A percentile compares a stretch with the other conserved stretches of the same genome.
Evolutionary conservation across 1,284 basidiomycete genomes (phyloP).

Genomic region (Trametes pubescens): DNA sequence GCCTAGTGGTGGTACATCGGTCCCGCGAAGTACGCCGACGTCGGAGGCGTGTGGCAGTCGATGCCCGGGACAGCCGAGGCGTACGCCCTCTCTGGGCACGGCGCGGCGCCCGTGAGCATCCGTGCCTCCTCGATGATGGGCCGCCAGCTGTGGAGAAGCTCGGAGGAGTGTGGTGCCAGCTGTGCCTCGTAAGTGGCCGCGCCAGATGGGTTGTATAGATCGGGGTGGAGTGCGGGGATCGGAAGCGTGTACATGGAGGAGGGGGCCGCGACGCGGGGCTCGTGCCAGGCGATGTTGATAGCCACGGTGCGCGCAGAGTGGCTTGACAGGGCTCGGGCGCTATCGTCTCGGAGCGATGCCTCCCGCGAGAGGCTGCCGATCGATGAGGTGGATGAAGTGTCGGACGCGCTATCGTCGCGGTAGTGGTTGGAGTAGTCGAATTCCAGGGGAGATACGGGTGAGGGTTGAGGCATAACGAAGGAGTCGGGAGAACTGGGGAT

Average conservation of each 20-base stretch:
- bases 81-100: slow-evolving; percentile 13
- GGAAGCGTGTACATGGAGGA: slow-evolving; percentile 12
- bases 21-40: slow-evolving; percentile 24
- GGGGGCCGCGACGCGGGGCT: slow-evolving; percentile 11
- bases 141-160: slow-evolving; percentile 23
- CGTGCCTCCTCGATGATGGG: slow-evolving; percentile 21
- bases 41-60: slow-evolving; percentile 16
- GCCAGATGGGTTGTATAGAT: slow-evolving; percentile 19
- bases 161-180: slow-evolving; percentile 3
- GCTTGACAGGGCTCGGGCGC: neutral
- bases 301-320: neutral
- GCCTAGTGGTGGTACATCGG: slow-evolving; percentile 21
- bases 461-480: slow-evolving; percentile 12
- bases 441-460: slow-evolving; percentile 16
- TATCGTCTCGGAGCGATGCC: slow-evolving; percentile 4
- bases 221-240: slow-evolving; percentile 16
- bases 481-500: slow-evolving; percentile 21
- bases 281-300: slow-evolving; percentile 15
- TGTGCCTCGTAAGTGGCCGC: slow-evolving; percentile 4
- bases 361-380: slow-evolving; percentile 17
- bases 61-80: neutral
- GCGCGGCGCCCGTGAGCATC: slow-evolving; percentile 4
- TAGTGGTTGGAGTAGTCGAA: slow-evolving; percentile 19
- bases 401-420: slow-evolving; percentile 22
- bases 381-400: slow-evolving; percentile 18